A percentile compares a stretch with the other conserved stretches of the same genome.
Conservation (phyloP, 164 flowering plant genomes). For the Vitis riparia region DNA sequence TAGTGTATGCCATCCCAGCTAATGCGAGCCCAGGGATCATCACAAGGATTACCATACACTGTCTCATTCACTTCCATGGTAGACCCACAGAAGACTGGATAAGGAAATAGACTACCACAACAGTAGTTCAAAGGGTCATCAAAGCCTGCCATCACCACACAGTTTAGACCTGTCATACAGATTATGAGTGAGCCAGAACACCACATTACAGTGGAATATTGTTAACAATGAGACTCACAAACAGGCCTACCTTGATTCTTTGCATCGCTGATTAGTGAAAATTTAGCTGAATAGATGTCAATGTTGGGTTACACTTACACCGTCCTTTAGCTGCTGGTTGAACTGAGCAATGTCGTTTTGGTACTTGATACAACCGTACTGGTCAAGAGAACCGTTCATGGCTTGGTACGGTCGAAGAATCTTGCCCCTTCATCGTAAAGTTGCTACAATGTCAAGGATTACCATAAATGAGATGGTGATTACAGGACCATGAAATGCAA, state of each 20-base stretch:
- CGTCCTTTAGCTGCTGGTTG: slow-evolving; percentile 5
- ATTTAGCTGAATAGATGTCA: slow-evolving; percentile 8
- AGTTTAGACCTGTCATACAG: neutral
- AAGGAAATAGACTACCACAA: too few species aligned
- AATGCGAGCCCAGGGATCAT: neutral
- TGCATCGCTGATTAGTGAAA: slow-evolving; percentile 1
- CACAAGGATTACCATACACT: too few species aligned
- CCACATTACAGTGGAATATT: too few species aligned
- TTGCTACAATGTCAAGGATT: neutral
- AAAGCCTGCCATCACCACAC: neutral
- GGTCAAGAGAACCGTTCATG: neutral
- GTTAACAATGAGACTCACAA: neutral
- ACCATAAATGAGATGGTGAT: too few species aligned
- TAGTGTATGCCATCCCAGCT: slow-evolving; percentile 63
- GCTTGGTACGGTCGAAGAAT: neutral
- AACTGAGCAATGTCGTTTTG: slow-evolving; percentile 2
- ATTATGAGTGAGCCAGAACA: too few species aligned
- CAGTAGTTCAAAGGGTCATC: too few species aligned
- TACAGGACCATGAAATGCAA: too few species aligned
- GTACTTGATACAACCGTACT: neutral
- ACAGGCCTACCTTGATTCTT: slow-evolving; percentile 6
- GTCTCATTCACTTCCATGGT: too few species aligned
- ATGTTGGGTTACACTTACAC: neutral
- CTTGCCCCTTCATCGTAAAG: slow-evolving; percentile 10
- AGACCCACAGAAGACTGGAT: too few species aligned